Base-by-base conservation (phyloP, 352 stramenopile species). In the Phytophthora crassamura region DNA sequence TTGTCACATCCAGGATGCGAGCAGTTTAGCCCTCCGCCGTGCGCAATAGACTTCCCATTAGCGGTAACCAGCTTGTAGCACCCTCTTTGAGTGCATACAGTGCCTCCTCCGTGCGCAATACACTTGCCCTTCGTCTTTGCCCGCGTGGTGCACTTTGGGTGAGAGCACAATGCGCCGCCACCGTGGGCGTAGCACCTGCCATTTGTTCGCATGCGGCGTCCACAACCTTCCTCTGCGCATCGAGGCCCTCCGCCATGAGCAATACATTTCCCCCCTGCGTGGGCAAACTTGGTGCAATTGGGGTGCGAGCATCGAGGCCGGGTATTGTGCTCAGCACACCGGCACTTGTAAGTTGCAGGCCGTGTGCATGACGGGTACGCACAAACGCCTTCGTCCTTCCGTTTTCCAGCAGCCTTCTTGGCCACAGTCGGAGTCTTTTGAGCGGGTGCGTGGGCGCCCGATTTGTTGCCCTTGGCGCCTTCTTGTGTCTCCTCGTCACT, bases 21-120 rank as follows among this genome's bases (percentile, higher is more conserved):
- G 9, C 59, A 61, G 4, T 25, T 15, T 9, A 3, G 32, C 20
- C 22, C 20, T 49, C 42, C 42, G 32, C 57, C 57, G 25, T 65
- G 57, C 10, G 33, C 33, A 42, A 43, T 50, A 11, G 47, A 65
- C 28, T 51, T 65, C 6, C 57, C 38, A 22, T 59, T 57, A 2
- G 47, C 34, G 32, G 35, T 51, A 39, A 48, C 57, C 40, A 65
- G 39, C 33, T 59, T 65, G n/a, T 18, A n/a, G 20, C 57, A 65
- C 5, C 18, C 38, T 0, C 10, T 18, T 38, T 46, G 18, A 9
- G 38, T 52, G 32, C 57, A 65, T 18, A 50, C 2, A 45, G 57
- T 59, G 5, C 57, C 57, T 39, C 57, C 57, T 52, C 47, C 47
- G 16, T 65, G 57, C n/a, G 57, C 57, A 15, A 65, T 34, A 10